phyloP scores from a whole-genome alignment of 1,284 basidiomycete genomes.

The Ustilago hordei region DNA sequence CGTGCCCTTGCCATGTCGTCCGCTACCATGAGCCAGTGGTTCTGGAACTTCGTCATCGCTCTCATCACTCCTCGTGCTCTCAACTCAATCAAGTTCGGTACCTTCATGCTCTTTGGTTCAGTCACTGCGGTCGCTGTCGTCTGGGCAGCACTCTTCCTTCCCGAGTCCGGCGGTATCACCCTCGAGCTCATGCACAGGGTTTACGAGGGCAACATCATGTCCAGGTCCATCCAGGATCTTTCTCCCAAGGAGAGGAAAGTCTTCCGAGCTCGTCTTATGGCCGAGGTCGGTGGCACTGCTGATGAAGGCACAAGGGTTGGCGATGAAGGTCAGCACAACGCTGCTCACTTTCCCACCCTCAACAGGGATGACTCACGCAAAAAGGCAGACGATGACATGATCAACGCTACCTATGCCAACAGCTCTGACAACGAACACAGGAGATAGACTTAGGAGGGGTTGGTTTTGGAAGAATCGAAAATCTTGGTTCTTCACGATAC shows the following conservation, averaged over 20 bases:
- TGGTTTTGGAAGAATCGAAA: too few species aligned
- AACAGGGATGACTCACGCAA: conserved; percentile 20
- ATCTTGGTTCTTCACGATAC: neutral
- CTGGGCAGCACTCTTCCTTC: conserved; percentile 63
- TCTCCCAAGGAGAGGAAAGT: conserved; percentile 46
- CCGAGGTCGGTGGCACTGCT: conserved; percentile 39
- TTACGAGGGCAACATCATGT: conserved; percentile 62
- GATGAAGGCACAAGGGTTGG: conserved; percentile 11
- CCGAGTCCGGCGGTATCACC: conserved; percentile 63
- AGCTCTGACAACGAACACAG: conserved; percentile 20
- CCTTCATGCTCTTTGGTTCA: conserved; percentile 62
- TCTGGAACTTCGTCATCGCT: conserved; percentile 65
- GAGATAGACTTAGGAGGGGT: conserved; percentile 5
- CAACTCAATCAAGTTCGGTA: conserved; percentile 61
- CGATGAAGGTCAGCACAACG: neutral
- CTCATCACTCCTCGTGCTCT: conserved; percentile 64
- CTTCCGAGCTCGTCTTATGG: conserved; percentile 40
- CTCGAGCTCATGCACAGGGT: conserved; percentile 61
- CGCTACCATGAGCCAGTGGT: conserved; percentile 55
- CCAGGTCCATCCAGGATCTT: conserved; percentile 56
- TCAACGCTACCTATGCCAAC: conserved; percentile 21
- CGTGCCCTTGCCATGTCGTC: conserved; percentile 64
- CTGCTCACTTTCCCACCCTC: conserved; percentile 18
- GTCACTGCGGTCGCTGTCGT: conserved; percentile 56
- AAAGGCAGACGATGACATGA: conserved; percentile 27